Percentiles rank a stretch among this genome's conserved stretches.
Evolutionary conservation across 306 rosid genomes (phyloP).

Genomic region (Hippophae gyantsensis): DNA sequence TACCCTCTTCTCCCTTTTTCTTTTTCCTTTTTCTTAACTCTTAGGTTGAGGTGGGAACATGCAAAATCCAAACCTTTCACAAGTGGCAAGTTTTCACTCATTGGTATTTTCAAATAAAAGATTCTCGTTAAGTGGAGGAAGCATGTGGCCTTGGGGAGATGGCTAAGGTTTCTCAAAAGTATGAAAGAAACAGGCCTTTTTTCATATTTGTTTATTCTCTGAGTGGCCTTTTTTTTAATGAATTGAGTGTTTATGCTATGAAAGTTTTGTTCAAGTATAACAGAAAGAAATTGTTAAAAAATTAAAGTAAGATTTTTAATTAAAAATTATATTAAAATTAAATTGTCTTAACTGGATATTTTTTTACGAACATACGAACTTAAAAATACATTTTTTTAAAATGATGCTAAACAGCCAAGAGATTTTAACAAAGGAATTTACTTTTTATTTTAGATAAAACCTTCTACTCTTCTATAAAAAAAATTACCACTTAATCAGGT

Average conservation of each 20-base stretch:
- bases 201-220: conserved; percentile 49
- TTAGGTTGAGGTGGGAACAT: conserved; percentile 11
- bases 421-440: too few species aligned
- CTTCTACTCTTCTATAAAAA: too few species aligned
- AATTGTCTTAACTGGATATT: too few species aligned
- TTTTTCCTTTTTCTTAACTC: conserved; percentile 15
- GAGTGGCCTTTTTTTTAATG: conserved; percentile 52
- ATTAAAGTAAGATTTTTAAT: too few species aligned
- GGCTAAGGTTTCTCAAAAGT: conserved; percentile 70
- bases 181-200: conserved; percentile 51
- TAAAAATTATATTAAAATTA: too few species aligned
- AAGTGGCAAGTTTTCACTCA: conserved; percentile 80
- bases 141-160: conserved; percentile 6
- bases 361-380: too few species aligned
- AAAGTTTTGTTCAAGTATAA: too few species aligned
- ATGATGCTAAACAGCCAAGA: too few species aligned
- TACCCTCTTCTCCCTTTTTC: conserved; percentile 6
- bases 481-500: too few species aligned
- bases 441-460: too few species aligned
- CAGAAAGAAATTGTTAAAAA: too few species aligned
- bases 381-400: too few species aligned
- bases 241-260: conserved; percentile 13
- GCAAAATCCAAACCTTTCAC: conserved; percentile 25
- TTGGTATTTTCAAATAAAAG: conserved; percentile 26
- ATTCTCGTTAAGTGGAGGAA: conserved; percentile 4